Evolutionary conservation across 2,329 filamentous ascomycete genomes (phyloP).

Genomic region (Phyllosticta paracitricarpa): DNA sequence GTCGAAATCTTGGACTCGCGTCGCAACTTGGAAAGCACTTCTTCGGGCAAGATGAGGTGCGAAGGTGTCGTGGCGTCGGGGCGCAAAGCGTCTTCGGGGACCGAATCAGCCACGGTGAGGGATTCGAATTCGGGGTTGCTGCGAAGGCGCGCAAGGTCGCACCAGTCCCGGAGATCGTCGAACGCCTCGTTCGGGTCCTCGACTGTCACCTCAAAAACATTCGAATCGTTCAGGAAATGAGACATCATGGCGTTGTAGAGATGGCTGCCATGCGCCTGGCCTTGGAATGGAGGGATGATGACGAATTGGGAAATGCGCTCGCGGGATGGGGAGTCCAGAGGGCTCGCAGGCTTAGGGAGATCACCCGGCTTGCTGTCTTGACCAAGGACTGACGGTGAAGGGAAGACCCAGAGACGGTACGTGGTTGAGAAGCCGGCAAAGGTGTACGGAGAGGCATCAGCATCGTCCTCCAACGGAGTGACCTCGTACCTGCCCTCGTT

Average conservation of each 20-base stretch:
- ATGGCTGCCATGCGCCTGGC: conserved; percentile 64
- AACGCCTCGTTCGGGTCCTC: conserved; percentile 89
- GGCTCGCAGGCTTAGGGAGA: conserved; percentile 29
- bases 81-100: conserved; percentile 42
- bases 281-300: conserved; percentile 79
- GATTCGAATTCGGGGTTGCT: conserved; percentile 46
- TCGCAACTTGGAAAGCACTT: conserved; percentile 46
- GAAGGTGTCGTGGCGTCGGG: conserved; percentile 40
- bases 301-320: conserved; percentile 89
- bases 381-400: conserved; percentile 33
- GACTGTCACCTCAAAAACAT: conserved; percentile 75
- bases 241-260: conserved; percentile 75
- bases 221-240: conserved; percentile 54
- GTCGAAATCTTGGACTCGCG: conserved; percentile 59
- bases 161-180: conserved; percentile 67
- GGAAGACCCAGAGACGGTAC: conserved; percentile 69
- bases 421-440: conserved; percentile 86
- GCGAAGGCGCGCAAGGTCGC: conserved; percentile 58
- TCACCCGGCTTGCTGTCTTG: conserved; percentile 27
- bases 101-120: conserved; percentile 42
- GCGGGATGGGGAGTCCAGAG: conserved; percentile 58
- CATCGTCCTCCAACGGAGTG: conserved; percentile 21
- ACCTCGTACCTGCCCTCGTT: conserved; percentile 20
- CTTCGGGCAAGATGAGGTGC: conserved; percentile 48
- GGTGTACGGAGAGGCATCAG: conserved; percentile 44